Base-by-base conservation (phyloP, 164 flowering plant species). In the Liquidambar formosana region DNA sequence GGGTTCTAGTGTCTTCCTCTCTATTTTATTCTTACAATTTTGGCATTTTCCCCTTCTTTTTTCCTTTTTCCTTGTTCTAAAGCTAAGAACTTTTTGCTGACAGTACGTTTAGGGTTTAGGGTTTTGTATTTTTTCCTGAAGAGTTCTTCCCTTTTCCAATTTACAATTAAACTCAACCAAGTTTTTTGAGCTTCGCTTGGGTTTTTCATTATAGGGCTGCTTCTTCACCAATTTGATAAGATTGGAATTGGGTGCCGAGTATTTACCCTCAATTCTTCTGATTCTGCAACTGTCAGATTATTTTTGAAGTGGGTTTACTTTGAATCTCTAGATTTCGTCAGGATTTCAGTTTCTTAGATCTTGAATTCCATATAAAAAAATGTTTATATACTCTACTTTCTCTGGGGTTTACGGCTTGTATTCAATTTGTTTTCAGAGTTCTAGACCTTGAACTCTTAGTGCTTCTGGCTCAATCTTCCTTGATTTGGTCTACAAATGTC, bases 61-160 rank as follows among this genome's bases (percentile, higher is more conserved):
- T n/a, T n/a, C n/a, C n/a, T n/a, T n/a, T n/a, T n/a, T n/a, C n/a
- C n/a, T 41, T 69, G 15, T 14, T 33, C 26, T 44, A 8, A 25
- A 27, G 12, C 28, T 19, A 19, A 53, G 18, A 18, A 63, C 61
- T 72, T 68, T 65, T 65, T 61, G 14, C 4, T 60, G 48, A 11
- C 44, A 57, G 26, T 48, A 28, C 66, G 70, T 66, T 48, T 41
- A 56, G 84, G 83, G 84, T 81, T 81, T 76, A 78, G 79, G 84
- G 84, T 73, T 78, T 80, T 80, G 53, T n/a, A 11, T 45, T 51
- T 47, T 61, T 41, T 11, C 38, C 15, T 26, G 0, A n/a, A 64
- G 25, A 23, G 18, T 10, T 19, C 23, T n/a, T 33, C 10, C 26
- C 28, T 14, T 68, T 51, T 18, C 52, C 13, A 28, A 9, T 69